Evolutionary conservation across 306 rosid species (phyloP), one percentile per base, ranked within the genome.

Genomic region (Cucurbita ficifolia): DNA sequence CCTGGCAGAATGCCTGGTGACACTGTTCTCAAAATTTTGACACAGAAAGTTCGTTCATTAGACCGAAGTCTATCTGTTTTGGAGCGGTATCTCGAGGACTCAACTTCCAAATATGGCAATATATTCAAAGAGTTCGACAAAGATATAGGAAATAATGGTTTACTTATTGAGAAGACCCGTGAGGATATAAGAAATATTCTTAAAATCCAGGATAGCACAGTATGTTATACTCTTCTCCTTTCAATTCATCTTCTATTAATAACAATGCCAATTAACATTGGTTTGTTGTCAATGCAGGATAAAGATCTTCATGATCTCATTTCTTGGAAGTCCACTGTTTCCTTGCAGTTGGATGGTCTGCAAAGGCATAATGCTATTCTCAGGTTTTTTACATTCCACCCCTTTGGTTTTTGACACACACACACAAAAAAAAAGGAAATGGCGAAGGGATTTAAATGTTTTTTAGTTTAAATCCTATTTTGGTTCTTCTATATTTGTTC

Each of bases 1-100:
- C 89, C 76, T 75, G 91, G 93, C 70, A 87, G 98, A 84, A 87
- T 94, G 96, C 98, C 98, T 51, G 97, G 98, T 72, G 98, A 94
- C 79, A 86, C 96, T 38, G 96, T 88, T 88, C 96, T 95, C 67
- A 95, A 95, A 79, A 88, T 95, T 75, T 84, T 95, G 70, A 89
- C 88, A 87, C 99, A 95, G 86, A 95, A 95, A 85, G 97, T 91
- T 22, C 99, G 92, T 36, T 82, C 96, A 4, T 77, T 95, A 57
- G 97, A 91, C 78, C 58, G 82, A 69, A 91, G 83, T 84, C 83
- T 95, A 75, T 89, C 91, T 64, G 96, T 91, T 69, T 76, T 95
- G 78, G 99, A 91, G 84, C 90, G 88, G 55, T 95, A 89, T 73
- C 77, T 95, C 75, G 96, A 87, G 67, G 96, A 95, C 58, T 77